Conservation (phyloP, 371 early-diverging fungal species). For the Circinella umbellata region DNA sequence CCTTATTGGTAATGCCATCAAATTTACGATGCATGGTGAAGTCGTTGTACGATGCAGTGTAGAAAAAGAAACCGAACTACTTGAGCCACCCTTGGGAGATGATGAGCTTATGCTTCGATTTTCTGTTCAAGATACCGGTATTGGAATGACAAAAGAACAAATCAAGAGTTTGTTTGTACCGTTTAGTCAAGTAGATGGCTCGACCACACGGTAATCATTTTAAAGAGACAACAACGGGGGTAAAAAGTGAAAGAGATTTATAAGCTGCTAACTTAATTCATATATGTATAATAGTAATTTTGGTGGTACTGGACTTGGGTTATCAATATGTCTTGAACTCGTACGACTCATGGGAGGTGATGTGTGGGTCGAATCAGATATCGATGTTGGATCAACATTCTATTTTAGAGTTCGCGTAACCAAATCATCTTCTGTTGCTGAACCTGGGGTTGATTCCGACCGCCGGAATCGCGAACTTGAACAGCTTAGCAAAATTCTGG, state of each 20-base stretch:
- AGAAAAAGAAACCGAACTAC: conserved; percentile 26
- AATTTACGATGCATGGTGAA: conserved; percentile 62
- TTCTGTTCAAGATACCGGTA: conserved; percentile 56
- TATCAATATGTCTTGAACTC: conserved; percentile 61
- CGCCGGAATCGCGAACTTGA: conserved; percentile 27
- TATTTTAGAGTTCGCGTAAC: conserved; percentile 50
- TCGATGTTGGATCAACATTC: conserved; percentile 58
- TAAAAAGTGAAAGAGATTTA: neutral
- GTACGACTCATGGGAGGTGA: conserved; percentile 61
- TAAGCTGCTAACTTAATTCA: neutral
- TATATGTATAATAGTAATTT: conserved; percentile 33
- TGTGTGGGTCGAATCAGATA: conserved; percentile 53
- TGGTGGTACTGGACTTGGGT: conserved; percentile 71
- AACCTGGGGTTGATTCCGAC: conserved; percentile 32
- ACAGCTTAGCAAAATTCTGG: conserved; percentile 27
- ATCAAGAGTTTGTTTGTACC: conserved; percentile 60
- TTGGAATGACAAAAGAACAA: conserved; percentile 46
- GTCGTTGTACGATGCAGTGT: conserved; percentile 51
- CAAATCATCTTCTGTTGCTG: conserved; percentile 35
- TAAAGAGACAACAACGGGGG: no score
- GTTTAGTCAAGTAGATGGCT: conserved; percentile 64
- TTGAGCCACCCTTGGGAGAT: conserved; percentile 20
- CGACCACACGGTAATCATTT: conserved; percentile 48
- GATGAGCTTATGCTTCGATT: conserved; percentile 35
- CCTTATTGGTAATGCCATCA: conserved; percentile 49